Evolutionary conservation across 2,329 filamentous ascomycete species (phyloP).

Genomic region (Plenodomus tracheiphilus): DNA sequence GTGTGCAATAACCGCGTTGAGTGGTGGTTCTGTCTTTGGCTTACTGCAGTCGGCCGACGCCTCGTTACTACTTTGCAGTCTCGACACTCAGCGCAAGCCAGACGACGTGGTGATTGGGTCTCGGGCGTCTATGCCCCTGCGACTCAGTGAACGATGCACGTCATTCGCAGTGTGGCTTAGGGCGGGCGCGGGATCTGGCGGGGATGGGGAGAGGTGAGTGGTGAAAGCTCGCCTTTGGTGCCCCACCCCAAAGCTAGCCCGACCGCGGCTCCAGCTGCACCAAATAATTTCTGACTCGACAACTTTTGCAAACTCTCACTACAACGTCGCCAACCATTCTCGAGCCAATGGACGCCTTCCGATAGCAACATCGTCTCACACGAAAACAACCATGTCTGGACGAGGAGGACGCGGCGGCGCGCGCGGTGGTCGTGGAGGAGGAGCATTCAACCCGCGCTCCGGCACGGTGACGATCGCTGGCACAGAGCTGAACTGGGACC

Average conservation of each 20-base stretch:
- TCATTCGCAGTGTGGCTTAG: neutral
- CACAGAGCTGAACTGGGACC: conserved; percentile 48
- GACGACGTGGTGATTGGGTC: too few species aligned
- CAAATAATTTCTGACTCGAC: conserved; percentile 25
- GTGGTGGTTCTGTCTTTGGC: neutral
- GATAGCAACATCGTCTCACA: neutral
- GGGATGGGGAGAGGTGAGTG: conserved; percentile 7
- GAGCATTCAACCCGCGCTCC: conserved; percentile 32
- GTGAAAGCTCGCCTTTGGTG: conserved; percentile 17
- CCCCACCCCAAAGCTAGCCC: conserved; percentile 19
- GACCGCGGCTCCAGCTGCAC: conserved; percentile 17
- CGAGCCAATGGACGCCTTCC: neutral
- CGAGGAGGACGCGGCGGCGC: conserved; percentile 40
- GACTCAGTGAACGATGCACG: neutral
- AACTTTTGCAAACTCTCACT: conserved; percentile 4
- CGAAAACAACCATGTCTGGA: conserved; percentile 6
- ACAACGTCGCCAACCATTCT: neutral
- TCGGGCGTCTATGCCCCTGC: neutral
- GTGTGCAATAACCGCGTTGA: conserved; percentile 1
- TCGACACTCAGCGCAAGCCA: neutral
- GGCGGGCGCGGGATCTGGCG: conserved; percentile 8
- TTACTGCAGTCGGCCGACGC: neutral
- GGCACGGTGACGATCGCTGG: conserved; percentile 47
- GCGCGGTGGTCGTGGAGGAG: conserved; percentile 34
- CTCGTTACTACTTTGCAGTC: neutral